These are phyloP conservation scores for Bathelium albidoporum DNA, from an alignment of 495 filamentous ascomycete species.

Conservation along the genomic window DNA sequence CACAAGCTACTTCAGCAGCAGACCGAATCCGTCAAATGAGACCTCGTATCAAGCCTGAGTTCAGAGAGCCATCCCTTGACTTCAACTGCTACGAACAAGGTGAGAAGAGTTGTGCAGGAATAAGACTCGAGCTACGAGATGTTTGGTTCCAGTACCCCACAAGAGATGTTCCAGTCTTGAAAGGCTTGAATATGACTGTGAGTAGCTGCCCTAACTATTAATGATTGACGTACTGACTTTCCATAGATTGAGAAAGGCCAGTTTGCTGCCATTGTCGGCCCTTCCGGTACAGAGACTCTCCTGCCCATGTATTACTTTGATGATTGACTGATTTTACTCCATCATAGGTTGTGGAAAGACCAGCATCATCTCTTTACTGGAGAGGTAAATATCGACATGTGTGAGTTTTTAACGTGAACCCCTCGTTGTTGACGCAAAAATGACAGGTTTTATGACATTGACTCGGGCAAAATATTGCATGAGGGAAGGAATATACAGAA, in stretches of 20 bases:
- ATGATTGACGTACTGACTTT: too few species aligned
- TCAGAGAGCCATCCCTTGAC: neutral
- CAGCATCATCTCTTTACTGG: conserved; percentile 26
- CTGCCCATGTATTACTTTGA: too few species aligned
- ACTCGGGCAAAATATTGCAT: conserved; percentile 16
- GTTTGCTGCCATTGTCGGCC: conserved; percentile 25
- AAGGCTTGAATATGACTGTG: neutral
- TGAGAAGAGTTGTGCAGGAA: neutral
- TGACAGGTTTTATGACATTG: conserved; percentile 27
- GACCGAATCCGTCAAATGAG: neutral
- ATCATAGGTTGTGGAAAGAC: conserved; percentile 28
- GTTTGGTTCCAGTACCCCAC: neutral
- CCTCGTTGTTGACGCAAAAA: too few species aligned
- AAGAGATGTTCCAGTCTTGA: neutral
- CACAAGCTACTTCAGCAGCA: neutral
- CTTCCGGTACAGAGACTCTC: too few species aligned
- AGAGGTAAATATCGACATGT: too few species aligned
- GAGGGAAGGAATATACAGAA: conserved; percentile 13
- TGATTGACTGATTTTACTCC: too few species aligned
- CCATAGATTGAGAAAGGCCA: conserved; percentile 9
- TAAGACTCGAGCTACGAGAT: neutral
- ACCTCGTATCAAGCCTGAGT: neutral
- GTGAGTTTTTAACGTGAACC: too few species aligned
- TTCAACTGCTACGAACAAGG: neutral
- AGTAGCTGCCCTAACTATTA: too few species aligned